Conservation (phyloP, 257 asterid genomes). For the Solanum chiquidenum region DNA sequence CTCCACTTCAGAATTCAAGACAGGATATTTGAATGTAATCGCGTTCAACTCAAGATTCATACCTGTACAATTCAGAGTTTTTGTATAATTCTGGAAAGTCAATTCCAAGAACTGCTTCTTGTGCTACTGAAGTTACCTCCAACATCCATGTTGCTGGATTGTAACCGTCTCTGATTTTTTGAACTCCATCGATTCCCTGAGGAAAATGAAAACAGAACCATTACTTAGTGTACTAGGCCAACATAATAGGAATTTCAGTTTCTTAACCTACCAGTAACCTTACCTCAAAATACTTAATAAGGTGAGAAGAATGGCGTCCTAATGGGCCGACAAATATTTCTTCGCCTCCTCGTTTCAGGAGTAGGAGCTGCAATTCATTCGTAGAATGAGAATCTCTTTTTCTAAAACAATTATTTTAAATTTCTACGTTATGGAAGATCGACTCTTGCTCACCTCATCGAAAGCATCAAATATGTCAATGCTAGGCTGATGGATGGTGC, state of each 20-base stretch:
- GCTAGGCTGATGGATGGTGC: constrained; percentile 96
- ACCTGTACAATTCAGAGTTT: constrained; percentile 55
- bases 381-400: background rate
- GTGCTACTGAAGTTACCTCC: constrained; percentile 49
- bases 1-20: background rate
- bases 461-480: constrained; percentile 89
- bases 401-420: background rate
- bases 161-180: constrained; percentile 45
- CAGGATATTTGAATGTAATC: background rate
- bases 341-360: constrained; percentile 75
- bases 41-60: background rate
- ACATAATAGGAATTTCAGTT: background rate
- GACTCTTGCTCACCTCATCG: constrained; percentile 44
- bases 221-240: background rate
- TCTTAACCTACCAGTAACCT: background rate
- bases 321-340: constrained; percentile 73
- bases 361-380: constrained; percentile 40
- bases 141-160: constrained; percentile 99
- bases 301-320: constrained; percentile 52
- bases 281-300: constrained; percentile 72
- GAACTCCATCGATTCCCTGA: constrained; percentile 43
- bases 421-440: fast-evolving
- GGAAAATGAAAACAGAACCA: background rate
- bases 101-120: constrained; percentile 46
- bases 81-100: constrained; percentile 45